A percentile compares a stretch with the other conserved stretches of the same genome.
Evolutionary conservation across 2,329 filamentous ascomycete species (phyloP).

Genomic region (Claviceps spartinae): DNA sequence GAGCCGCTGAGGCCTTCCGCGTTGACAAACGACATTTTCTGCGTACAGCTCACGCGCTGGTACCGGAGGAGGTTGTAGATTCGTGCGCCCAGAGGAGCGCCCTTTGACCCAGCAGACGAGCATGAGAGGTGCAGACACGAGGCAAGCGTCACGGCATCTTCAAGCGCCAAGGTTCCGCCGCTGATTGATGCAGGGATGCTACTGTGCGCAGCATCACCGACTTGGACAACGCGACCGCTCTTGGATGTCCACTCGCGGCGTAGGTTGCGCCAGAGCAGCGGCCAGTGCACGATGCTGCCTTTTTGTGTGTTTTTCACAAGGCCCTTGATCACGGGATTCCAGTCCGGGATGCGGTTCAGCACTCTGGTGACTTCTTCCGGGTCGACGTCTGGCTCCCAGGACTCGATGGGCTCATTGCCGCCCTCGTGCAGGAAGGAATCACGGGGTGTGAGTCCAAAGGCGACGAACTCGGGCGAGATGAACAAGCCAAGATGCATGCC

Average conservation of each 20-base stretch:
- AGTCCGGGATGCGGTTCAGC: background rate
- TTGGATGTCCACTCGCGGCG: slow-evolving; percentile 7
- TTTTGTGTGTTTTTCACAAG: slow-evolving; percentile 1
- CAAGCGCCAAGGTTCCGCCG: slow-evolving; percentile 11
- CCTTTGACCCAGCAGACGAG: background rate
- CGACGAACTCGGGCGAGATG: background rate
- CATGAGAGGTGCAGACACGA: slow-evolving; percentile 8
- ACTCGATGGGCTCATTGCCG: background rate
- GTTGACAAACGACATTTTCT: slow-evolving; percentile 6
- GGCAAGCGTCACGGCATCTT: slow-evolving; percentile 10
- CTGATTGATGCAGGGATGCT: slow-evolving; percentile 10
- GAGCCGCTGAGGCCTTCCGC: background rate
- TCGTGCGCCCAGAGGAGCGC: background rate
- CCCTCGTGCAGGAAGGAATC: background rate
- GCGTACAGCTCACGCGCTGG: slow-evolving; percentile 3
- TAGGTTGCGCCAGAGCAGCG: slow-evolving; percentile 7
- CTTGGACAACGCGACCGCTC: slow-evolving; percentile 8
- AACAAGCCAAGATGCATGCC: slow-evolving; percentile 3
- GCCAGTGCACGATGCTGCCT: slow-evolving; percentile 8
- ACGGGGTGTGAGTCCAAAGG: slow-evolving; percentile 2
- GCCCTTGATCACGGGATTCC: slow-evolving; percentile 1
- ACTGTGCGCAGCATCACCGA: slow-evolving; percentile 11
- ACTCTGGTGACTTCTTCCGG: background rate
- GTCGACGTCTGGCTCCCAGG: slow-evolving; percentile 3
- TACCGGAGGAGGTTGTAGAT: slow-evolving; percentile 5